These are phyloP conservation scores for Salvia splendens DNA, from an alignment of 257 asterid species.

Conservation along the genomic window DNA sequence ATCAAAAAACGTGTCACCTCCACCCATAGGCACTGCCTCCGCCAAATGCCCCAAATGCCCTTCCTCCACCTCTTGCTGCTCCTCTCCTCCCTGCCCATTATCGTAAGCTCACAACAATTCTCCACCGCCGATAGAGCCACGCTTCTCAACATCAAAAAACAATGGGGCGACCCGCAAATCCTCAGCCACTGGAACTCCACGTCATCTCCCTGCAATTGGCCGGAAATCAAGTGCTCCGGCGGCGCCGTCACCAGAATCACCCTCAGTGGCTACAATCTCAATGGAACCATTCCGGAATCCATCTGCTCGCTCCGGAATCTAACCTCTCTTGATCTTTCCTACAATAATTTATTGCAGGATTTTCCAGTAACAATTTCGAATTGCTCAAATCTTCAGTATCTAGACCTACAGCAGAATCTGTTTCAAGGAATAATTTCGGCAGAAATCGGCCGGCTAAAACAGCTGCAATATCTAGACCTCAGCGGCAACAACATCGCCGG, in stretches of 20 bases:
- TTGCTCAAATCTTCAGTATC: conserved; percentile 52
- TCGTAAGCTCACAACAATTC: conserved; percentile 53
- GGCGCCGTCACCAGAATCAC: conserved; percentile 49
- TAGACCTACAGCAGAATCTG: conserved; percentile 67
- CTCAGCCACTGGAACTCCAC: conserved; percentile 49
- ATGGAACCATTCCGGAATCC: conserved; percentile 45
- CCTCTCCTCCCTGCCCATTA: conserved; percentile 35
- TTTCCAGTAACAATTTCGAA: conserved; percentile 55
- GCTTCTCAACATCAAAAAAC: conserved; percentile 44
- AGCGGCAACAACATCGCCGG: conserved; percentile 76
- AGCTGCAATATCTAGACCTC: conserved; percentile 54
- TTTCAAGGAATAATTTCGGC: conserved; percentile 62
- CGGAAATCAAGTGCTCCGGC: conserved; percentile 45
- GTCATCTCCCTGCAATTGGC: conserved; percentile 52
- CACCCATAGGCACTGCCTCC: conserved; percentile 7
- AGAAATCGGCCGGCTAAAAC: conserved; percentile 46
- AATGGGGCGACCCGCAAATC: conserved; percentile 39
- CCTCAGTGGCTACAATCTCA: conserved; percentile 36
- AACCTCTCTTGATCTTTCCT: conserved; percentile 46
- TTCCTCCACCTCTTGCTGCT: conserved; percentile 28
- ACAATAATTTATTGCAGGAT: conserved; percentile 45
- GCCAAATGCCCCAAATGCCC: conserved; percentile 46
- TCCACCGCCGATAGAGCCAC: conserved; percentile 46
- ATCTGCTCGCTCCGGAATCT: conserved; percentile 56
- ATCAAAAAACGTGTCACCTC: neutral